Conservation (phyloP, 2,329 filamentous ascomycete species). For the Penicillium sp. region DNA sequence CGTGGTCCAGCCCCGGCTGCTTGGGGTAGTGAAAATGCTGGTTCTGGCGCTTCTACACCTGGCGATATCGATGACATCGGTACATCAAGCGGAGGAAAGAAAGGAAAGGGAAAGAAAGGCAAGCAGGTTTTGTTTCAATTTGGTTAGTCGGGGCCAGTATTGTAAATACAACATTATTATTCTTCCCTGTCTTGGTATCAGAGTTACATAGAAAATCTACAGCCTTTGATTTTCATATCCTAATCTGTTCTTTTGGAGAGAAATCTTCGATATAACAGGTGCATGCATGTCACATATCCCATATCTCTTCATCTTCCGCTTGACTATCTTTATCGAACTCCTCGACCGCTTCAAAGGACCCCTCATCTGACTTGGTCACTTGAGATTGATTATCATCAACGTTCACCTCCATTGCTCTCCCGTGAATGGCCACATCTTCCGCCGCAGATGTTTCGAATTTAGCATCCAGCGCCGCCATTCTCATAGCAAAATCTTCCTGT, state of each 20-base stretch:
- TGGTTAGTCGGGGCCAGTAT: conserved; percentile 21
- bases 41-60: conserved; percentile 13
- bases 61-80: conserved; percentile 4
- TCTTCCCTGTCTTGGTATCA: neutral
- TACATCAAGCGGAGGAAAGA: conserved; percentile 22
- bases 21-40: conserved; percentile 28
- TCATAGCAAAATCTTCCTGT: conserved; percentile 68
- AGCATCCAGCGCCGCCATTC: conserved; percentile 64
- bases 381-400: neutral
- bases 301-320: neutral
- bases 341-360: conserved; percentile 9
- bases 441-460: conserved; percentile 19
- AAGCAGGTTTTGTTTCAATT: conserved; percentile 40
- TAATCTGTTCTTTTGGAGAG: no score
- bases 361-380: conserved; percentile 4
- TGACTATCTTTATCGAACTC: conserved; percentile 1
- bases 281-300: neutral
- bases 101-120: conserved; percentile 32
- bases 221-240: no score
- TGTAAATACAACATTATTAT: neutral
- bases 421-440: neutral
- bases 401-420: conserved; percentile 8
- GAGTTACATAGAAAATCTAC: neutral
- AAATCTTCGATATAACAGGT: neutral
- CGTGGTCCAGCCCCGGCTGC: conserved; percentile 32